Evolutionary conservation across 495 filamentous ascomycete species (phyloP), one percentile per base, ranked within the genome.

Genomic region (Hypoxylon intermedium): DNA sequence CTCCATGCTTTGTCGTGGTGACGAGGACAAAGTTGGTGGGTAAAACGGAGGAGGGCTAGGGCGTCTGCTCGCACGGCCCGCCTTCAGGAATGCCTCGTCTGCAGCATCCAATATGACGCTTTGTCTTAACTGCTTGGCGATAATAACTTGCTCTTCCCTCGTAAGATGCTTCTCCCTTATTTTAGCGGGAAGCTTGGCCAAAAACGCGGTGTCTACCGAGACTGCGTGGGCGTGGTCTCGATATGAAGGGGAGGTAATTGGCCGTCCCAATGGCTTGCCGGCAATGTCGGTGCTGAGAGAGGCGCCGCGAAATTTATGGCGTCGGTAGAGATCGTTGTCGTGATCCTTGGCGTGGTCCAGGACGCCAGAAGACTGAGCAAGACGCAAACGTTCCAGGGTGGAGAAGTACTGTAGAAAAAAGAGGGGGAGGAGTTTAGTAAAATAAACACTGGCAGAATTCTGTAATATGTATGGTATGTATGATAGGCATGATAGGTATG

Each of bases 101-200:
- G 88, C 81, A 42, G 87, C 82, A 78, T 92, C 88, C 31, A 88
- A 75, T 43, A 90, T 85, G 13, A 87, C 75, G 63, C 78, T 85
- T 7, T 85, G 78, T 37, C 79, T 75, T 15, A 81, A 74, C 24
- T 80, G 79, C 48, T 81, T 79, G 18, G 80, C 80, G 36, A 93
- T 73, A 42, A 86, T 67, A 23, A 82, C 72, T 66, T 87, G 89
- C 74, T 95, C 89, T 71, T 93, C 89, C 42, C 75, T 78, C 9
- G 86, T 86, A 72, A 91, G 90, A 61, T 89, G 85, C 60, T 80
- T 85, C 67, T 82, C 80, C 63, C 85, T 83, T 40, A 93, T 76
- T 67, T 89, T 91, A 53, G 88, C 82, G 23, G 91, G 88, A 23
- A 91, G 80, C 42, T 78, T 80, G 36, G 86, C 75, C 64, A 87